Percentiles rank a stretch among this genome's conserved stretches.
These are phyloP conservation scores for Striga asiatica DNA, from an alignment of 257 asterid species.

Conservation along the genomic window DNA sequence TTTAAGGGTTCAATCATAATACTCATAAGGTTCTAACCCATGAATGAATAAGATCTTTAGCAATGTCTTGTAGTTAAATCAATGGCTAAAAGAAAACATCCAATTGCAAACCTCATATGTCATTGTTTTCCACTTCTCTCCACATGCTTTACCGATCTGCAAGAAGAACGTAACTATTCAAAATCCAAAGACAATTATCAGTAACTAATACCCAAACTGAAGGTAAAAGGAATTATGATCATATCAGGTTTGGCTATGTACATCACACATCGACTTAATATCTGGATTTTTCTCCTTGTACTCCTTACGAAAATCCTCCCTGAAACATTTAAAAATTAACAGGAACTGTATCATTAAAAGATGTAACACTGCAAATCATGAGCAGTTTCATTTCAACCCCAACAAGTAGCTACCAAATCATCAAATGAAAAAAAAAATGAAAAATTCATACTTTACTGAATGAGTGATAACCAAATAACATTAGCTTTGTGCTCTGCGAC, in stretches of 20 bases:
- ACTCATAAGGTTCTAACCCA: too few species aligned
- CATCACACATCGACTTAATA: constrained; percentile 88
- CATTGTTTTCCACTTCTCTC: constrained; percentile 94
- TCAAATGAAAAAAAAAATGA: background rate
- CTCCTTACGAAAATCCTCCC: constrained; percentile 96
- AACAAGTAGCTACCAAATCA: background rate
- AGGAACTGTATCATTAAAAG: background rate
- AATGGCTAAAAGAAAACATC: background rate
- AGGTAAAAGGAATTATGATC: background rate
- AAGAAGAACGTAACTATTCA: constrained; percentile 11
- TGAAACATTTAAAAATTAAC: constrained; percentile 20
- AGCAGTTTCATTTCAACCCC: background rate
- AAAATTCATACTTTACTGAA: background rate
- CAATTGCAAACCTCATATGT: constrained; percentile 56
- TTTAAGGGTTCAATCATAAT: too few species aligned
- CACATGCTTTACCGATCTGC: constrained; percentile 96
- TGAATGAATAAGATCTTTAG: background rate
- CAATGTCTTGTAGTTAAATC: background rate
- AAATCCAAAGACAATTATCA: constrained; percentile 7
- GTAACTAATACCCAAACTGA: background rate
- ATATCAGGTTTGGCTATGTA: constrained; percentile 21
- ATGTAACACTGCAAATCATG: background rate
- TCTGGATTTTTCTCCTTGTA: constrained; percentile 75
- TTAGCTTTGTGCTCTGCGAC: too few species aligned
- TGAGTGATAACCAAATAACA: too few species aligned